Evolutionary conservation across 805 yeast genomes (phyloP), one percentile per base, ranked within the genome.

Genomic region (Candida golubevii): DNA sequence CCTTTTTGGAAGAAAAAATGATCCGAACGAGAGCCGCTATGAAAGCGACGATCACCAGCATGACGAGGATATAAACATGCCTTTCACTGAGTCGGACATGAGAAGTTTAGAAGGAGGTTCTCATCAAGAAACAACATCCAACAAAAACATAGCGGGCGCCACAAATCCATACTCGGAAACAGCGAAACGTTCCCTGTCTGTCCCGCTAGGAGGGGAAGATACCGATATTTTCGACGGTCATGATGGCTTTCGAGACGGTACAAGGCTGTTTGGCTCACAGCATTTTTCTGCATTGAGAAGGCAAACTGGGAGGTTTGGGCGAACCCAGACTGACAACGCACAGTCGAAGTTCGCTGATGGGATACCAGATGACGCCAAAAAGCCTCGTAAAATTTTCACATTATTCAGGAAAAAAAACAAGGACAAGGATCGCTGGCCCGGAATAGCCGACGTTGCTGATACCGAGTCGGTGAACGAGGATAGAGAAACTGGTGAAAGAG

Each of bases 401-500:
- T 55, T 40, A 51, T 65, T 47, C 48, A 51, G 69, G 7, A 60
- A 57, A 23, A 56, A 57, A 35, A 61, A 53, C 30, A 60, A 53
- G 36, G 64, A 61, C 33, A 49, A 49, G 26, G 60, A 58, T 15
- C 53, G 54, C 29, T 57, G 54, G 41, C 47, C 56, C 2, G 53
- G 50, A 0, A 49, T 45, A 3, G 37, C 44, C 10, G 53, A 41
- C 26, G 43, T 37, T 7, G 48, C 41, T 6, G 53, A 46, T 23
- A 32, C 54, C 10, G 55, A 47, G 14, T 53, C 49, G 2, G 55
- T 47, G 13, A 65, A 62, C 28, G 59, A 50, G 15, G 61, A 59
- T 29, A 44, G 49, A 11, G 62, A 70, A 12, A 57, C 69, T 4
- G 67, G 68, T 6, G 65, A 64, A 45, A 58, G 75, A 38, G 75